These are phyloP conservation scores for Dactylis glomerata DNA, from an alignment of 176 grass and related monocot species.

Conservation along the genomic window DNA sequence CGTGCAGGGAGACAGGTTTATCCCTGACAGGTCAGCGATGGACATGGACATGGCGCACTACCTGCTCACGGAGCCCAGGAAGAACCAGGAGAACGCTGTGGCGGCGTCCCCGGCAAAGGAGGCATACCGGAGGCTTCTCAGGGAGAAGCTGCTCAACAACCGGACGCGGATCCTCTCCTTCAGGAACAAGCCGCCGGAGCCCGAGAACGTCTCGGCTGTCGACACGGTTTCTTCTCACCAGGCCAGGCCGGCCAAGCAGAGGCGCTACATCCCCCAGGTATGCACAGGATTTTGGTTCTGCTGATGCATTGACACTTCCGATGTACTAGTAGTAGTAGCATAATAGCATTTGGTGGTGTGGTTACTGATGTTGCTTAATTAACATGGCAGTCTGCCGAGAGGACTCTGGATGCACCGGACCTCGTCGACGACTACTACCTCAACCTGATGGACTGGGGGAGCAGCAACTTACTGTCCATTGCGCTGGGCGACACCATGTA, in stretches of 20 bases:
- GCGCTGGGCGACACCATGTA: constrained; percentile 36
- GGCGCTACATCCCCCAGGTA: constrained; percentile 59
- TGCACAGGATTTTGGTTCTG: background rate
- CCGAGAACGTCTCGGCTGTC: constrained; percentile 27
- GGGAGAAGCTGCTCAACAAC: constrained; percentile 58
- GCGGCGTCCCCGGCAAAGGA: constrained; percentile 49
- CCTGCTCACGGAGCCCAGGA: constrained; percentile 47
- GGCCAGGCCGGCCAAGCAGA: constrained; percentile 47
- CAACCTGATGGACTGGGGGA: constrained; percentile 53
- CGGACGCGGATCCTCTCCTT: constrained; percentile 58
- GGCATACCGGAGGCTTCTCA: constrained; percentile 59
- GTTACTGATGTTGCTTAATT: background rate
- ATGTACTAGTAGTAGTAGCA: background rate
- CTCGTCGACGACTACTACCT: constrained; percentile 43
- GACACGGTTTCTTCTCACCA: constrained; percentile 26
- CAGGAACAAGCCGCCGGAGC: constrained; percentile 55
- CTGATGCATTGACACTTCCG: background rate
- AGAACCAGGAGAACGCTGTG: constrained; percentile 52
- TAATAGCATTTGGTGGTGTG: background rate
- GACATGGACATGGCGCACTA: constrained; percentile 71
- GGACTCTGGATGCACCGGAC: constrained; percentile 36
- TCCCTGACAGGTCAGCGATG: constrained; percentile 59
- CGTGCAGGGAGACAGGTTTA: constrained; percentile 61
- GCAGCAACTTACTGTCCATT: constrained; percentile 35
- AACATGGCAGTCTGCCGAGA: constrained; percentile 35